Conservation (phyloP, 1,284 basidiomycete genomes). For the Sanguinoderma infundibulare region DNA sequence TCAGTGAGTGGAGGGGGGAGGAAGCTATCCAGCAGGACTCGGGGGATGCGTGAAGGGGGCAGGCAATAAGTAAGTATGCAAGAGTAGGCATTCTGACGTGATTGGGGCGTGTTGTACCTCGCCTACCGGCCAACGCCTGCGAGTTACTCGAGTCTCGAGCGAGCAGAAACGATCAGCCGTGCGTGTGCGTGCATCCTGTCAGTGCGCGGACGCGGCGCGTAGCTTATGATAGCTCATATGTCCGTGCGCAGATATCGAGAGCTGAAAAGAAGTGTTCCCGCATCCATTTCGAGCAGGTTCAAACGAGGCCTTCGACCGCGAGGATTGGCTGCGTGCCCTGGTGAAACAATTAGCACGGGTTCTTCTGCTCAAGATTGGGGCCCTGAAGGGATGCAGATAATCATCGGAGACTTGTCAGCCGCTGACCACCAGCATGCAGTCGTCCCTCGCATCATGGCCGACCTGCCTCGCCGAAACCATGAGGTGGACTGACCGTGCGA, state of each 20-base stretch:
- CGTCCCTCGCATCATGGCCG: conserved; percentile 4
- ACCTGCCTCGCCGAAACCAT: conserved; percentile 25
- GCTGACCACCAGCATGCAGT: conserved; percentile 4
- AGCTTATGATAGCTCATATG: conserved; percentile 7
- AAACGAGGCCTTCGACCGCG: neutral
- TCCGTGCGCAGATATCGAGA: neutral
- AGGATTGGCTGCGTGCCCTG: neutral
- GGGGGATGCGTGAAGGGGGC: neutral
- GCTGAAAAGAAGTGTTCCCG: neutral
- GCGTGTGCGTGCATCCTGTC: conserved; percentile 1
- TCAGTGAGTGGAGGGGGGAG: neutral
- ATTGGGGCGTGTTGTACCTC: conserved; percentile 20
- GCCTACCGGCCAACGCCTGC: conserved; percentile 9
- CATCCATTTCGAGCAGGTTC: neutral
- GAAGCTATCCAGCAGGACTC: neutral
- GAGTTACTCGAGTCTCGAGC: conserved; percentile 3
- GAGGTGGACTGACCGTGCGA: conserved; percentile 23
- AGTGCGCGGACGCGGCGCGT: conserved; percentile 9
- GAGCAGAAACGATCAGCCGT: conserved; percentile 10
- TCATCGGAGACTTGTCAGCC: conserved; percentile 11
- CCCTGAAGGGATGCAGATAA: conserved; percentile 7
- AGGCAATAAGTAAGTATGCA: conserved; percentile 18
- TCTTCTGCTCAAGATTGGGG: neutral
- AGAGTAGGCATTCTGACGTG: conserved; percentile 17
- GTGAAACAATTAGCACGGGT: neutral